These are phyloP conservation scores for Quercus alba DNA, from an alignment of 306 rosid species.

Conservation along the genomic window DNA sequence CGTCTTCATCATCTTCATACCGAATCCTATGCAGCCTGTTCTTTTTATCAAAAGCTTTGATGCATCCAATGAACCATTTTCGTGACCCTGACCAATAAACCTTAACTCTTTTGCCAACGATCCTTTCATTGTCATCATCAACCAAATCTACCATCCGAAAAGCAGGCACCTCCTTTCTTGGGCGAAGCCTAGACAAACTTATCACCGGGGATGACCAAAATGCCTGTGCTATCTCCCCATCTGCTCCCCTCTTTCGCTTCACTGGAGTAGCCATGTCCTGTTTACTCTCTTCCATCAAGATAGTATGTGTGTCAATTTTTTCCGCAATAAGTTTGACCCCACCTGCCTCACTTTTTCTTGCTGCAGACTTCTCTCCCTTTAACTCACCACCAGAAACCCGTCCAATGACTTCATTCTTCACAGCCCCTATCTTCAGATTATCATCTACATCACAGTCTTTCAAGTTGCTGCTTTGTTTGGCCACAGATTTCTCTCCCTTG, in stretches of 20 bases:
- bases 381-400: neutral
- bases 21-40: neutral
- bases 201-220: neutral
- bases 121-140: neutral
- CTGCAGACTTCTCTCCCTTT: neutral
- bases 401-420: neutral
- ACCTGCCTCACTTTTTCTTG: neutral
- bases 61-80: neutral
- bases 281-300: neutral
- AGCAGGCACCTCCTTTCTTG: conserved; percentile 4
- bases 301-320: neutral
- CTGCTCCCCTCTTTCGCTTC: conserved; percentile 5
- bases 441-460: neutral
- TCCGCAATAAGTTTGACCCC: neutral
- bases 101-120: conserved; percentile 7
- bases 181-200: neutral
- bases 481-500: neutral
- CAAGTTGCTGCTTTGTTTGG: conserved; percentile 1
- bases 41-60: neutral
- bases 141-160: conserved; percentile 1
- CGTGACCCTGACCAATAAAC: conserved; percentile 9
- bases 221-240: neutral
- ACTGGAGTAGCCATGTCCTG: neutral
- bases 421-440: neutral
- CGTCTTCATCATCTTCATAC: neutral